A percentile compares a stretch with the other conserved stretches of the same genome.
Conservation (phyloP, 2,329 filamentous ascomycete genomes). For the Dactylellina haptotyla region DNA sequence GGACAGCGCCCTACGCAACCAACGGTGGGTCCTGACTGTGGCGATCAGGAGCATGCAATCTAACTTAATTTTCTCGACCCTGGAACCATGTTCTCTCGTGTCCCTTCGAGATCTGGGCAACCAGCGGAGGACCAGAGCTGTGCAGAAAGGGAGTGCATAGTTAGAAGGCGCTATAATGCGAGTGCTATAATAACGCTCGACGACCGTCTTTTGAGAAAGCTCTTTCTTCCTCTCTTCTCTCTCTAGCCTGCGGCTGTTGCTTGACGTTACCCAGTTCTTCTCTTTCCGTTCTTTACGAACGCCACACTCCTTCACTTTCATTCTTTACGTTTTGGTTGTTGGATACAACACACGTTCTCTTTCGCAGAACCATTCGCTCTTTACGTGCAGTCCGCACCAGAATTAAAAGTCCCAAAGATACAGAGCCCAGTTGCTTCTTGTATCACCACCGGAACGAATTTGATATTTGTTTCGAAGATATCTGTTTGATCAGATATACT, state of each 20-base stretch:
- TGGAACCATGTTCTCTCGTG: constrained; percentile 31
- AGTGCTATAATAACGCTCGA: constrained; percentile 32
- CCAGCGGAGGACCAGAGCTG: constrained; percentile 24
- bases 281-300: constrained; percentile 44
- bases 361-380: constrained; percentile 48
- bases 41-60: constrained; percentile 53
- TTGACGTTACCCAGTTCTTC: constrained; percentile 42
- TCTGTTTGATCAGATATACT: constrained; percentile 50
- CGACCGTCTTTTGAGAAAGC: background rate
- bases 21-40: constrained; percentile 36
- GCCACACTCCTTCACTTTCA: constrained; percentile 37
- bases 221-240: constrained; percentile 25
- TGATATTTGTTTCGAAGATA: constrained; percentile 53
- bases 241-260: constrained; percentile 53
- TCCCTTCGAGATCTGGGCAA: constrained; percentile 29
- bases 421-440: constrained; percentile 51
- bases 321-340: constrained; percentile 45
- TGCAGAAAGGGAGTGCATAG: background rate
- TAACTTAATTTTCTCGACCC: constrained; percentile 39
- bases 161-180: background rate
- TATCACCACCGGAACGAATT: constrained; percentile 49
- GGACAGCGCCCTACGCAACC: background rate
- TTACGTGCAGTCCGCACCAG: constrained; percentile 25
- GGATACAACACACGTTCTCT: constrained; percentile 54
- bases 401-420: constrained; percentile 27